These are phyloP conservation scores for Histomonas meleagridis DNA, from an alignment of 208 protist species.

Conservation along the genomic window DNA sequence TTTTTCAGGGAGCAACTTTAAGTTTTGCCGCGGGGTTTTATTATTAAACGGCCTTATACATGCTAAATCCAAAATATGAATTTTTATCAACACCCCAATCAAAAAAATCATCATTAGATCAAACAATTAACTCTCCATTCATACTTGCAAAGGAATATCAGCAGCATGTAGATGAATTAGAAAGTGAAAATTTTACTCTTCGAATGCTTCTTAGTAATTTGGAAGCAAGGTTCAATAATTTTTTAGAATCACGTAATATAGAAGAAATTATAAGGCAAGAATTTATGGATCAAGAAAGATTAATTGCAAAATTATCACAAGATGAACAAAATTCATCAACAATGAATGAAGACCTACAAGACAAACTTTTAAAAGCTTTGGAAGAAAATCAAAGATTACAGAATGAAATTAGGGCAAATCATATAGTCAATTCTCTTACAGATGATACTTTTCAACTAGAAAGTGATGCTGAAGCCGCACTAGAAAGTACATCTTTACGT, in stretches of 20 bases:
- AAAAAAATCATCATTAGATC: background rate
- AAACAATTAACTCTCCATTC: background rate
- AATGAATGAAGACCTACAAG: background rate
- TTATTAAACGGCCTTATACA: no score
- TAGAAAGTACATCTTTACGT: no score
- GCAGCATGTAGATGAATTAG: background rate
- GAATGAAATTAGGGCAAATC: background rate
- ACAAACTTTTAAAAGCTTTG: background rate
- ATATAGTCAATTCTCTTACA: no score
- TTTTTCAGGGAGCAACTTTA: no score
- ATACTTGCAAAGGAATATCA: background rate
- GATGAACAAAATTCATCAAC: no score
- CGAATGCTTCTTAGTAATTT: background rate
- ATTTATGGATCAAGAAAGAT: no score
- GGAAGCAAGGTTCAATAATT: background rate
- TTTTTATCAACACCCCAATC: background rate
- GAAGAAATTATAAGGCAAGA: no score
- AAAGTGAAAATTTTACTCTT: constrained; percentile 7
- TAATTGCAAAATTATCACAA: no score
- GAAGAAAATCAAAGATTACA: background rate
- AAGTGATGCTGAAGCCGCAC: no score
- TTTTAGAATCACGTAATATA: background rate
- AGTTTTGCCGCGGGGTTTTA: no score
- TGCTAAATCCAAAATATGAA: background rate
- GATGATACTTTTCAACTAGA: no score